A percentile compares a stretch with the other conserved stretches of the same genome.
These are phyloP conservation scores for Penicillium vulpinum DNA, from an alignment of 2,329 filamentous ascomycete species.

Conservation along the genomic window DNA sequence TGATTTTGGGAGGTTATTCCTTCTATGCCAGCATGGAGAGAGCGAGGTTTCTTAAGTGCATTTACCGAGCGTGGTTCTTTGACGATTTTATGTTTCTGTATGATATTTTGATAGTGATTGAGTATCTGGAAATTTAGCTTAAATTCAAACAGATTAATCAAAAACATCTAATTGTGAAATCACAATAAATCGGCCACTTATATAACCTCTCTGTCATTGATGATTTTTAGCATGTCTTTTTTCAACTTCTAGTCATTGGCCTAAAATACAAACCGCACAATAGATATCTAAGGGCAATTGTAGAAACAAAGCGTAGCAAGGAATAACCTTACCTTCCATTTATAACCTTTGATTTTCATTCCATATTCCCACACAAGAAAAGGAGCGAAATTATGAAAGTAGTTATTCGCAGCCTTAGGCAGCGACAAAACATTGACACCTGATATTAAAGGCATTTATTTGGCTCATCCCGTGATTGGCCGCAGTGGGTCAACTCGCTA, in stretches of 20 bases:
- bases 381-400: background rate
- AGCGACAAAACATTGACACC: background rate
- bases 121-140: background rate
- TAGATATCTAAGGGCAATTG: background rate
- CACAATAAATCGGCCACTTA: background rate
- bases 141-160: background rate
- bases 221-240: background rate
- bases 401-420: slow-evolving; percentile 9
- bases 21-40: background rate
- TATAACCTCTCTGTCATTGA: background rate
- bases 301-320: background rate
- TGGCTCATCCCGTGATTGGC: slow-evolving; percentile 24
- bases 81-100: background rate
- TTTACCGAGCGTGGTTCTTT: background rate
- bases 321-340: background rate
- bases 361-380: background rate
- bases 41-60: background rate
- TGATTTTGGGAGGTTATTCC: background rate
- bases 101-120: background rate
- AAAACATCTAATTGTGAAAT: background rate
- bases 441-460: slow-evolving; percentile 14
- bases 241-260: background rate
- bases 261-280: background rate
- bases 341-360: background rate
- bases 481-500: slow-evolving; percentile 31